Evolutionary conservation across 192 early-diverging fungal genomes (phyloP).

Genomic region (Lunasporangiospora selenospora): DNA sequence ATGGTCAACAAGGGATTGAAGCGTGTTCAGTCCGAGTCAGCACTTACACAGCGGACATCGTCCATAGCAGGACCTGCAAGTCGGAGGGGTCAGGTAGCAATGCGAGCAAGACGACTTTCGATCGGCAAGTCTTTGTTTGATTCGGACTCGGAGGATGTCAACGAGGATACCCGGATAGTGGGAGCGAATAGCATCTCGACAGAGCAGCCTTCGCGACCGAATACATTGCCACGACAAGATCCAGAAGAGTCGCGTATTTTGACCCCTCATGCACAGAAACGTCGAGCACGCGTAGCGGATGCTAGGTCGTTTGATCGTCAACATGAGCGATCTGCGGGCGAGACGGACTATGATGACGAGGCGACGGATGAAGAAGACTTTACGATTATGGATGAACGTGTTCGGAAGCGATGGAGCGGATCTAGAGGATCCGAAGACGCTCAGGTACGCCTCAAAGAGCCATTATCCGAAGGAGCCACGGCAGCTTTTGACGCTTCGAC

Average conservation of each 20-base stretch:
- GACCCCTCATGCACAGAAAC: slow-evolving; percentile 34
- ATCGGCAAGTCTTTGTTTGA: slow-evolving; percentile 37
- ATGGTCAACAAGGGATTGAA: slow-evolving; percentile 18
- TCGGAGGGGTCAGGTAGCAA: slow-evolving; percentile 19
- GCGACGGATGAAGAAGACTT: slow-evolving; percentile 45
- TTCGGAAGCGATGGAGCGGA: too few species aligned
- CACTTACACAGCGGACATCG: not conserved
- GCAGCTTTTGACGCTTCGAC: too few species aligned
- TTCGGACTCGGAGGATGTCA: slow-evolving; percentile 21
- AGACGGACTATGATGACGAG: slow-evolving; percentile 11
- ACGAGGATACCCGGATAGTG: not conserved
- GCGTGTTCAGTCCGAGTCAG: slow-evolving; percentile 22
- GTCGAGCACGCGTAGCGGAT: slow-evolving; percentile 5
- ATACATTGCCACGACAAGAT: not conserved
- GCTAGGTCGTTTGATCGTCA: too few species aligned
- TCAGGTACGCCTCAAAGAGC: too few species aligned
- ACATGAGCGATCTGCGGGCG: not conserved
- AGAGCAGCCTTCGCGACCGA: too few species aligned
- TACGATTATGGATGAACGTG: too few species aligned
- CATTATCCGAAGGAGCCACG: too few species aligned
- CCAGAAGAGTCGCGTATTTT: not conserved
- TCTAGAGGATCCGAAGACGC: too few species aligned
- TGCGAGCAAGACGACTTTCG: slow-evolving; percentile 38
- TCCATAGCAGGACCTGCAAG: too few species aligned
- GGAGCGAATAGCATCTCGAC: not conserved